Conservation (phyloP, 352 stramenopile genomes). For the Globisporangium orthogonon region DNA sequence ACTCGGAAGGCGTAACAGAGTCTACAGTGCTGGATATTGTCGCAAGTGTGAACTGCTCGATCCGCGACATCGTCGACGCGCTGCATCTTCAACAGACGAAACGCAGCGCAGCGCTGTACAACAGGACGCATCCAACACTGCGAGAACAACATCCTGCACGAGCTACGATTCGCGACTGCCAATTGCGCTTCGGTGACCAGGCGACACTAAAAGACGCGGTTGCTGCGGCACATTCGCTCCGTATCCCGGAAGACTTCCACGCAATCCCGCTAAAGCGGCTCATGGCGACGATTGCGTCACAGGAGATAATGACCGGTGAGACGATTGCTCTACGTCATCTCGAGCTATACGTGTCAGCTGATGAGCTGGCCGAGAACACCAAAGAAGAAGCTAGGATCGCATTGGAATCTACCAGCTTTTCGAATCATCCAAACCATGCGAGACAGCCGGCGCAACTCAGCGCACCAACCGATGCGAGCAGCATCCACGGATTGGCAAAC, state of each 20-base stretch:
- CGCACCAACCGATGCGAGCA: conserved; percentile 57
- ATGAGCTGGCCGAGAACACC: not conserved
- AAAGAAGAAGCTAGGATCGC: not conserved
- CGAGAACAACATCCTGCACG: not conserved
- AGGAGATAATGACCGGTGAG: not conserved
- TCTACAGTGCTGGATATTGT: not conserved
- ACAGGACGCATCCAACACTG: not conserved
- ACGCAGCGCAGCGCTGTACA: not conserved
- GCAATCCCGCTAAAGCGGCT: conserved; percentile 5
- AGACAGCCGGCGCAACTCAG: conserved; percentile 2
- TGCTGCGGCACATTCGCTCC: not conserved
- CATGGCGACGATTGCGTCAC: conserved; percentile 6
- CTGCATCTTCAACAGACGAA: conserved; percentile 3
- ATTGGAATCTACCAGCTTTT: not conserved
- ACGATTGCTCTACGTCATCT: not conserved
- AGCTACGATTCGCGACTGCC: conserved; percentile 6
- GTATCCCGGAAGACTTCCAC: conserved; percentile 6
- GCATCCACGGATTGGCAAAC: conserved; percentile 74
- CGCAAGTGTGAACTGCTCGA: conserved; percentile 9
- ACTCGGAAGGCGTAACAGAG: not conserved
- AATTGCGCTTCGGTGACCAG: not conserved
- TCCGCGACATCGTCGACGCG: conserved; percentile 14
- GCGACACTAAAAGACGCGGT: no score
- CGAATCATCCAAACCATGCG: conserved; percentile 1
- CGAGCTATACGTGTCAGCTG: conserved; percentile 1